Base-by-base conservation (phyloP, 495 filamentous ascomycete species). In the Usnea hakonensis region DNA sequence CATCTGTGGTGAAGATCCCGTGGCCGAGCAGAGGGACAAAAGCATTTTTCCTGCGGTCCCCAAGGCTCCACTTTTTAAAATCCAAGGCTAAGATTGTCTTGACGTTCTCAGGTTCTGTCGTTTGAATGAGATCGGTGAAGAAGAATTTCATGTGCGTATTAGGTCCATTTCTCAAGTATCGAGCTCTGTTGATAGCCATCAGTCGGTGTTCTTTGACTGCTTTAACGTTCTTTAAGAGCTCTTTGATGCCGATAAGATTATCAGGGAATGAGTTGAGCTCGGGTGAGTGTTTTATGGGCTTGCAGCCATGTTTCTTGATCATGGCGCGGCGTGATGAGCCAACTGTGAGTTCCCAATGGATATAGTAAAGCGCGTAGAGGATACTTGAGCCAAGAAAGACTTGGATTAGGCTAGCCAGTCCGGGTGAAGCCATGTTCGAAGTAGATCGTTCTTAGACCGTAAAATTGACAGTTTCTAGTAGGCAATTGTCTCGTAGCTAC, bases 41-140 rank as follows among this genome's bases (percentile, higher is more conserved):
- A 44, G 76, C 72, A 35, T 69, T 58, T 40, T 72, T 73, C 57
- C 83, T 60, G 1, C 58, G 71, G 71, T 38, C 1, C 10, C 81
- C 82, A 5, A 85, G 64, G 32, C 73, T 72, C 64, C 84, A 90
- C 59, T 87, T 87, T 30, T 85, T 78, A 69, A 95, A 96, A 65
- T 95, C 87, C 0, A 85, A 87, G 0, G 90, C 89, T 3, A 96
- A 78, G 9, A 96, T 75, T 1, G 91, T 86, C 69, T 96, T 91
- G 72, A 97, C 80, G 72, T 95, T 96, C 68, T 92, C 86, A 0
- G 89, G 90, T 48, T 95, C 89, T 53, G 75, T 77, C 1, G 90
- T 92, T 23, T 77, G 70, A 41, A 87, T 65, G n/a, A 74, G 67
- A 5, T 72, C 64, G 26, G 64, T 68, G 23, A 66, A 58, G 40